Percentiles rank a stretch among this genome's conserved stretches.
Evolutionary conservation across 2,329 filamentous ascomycete species (phyloP).

Genomic region (Fusarium sterilihyphosum): DNA sequence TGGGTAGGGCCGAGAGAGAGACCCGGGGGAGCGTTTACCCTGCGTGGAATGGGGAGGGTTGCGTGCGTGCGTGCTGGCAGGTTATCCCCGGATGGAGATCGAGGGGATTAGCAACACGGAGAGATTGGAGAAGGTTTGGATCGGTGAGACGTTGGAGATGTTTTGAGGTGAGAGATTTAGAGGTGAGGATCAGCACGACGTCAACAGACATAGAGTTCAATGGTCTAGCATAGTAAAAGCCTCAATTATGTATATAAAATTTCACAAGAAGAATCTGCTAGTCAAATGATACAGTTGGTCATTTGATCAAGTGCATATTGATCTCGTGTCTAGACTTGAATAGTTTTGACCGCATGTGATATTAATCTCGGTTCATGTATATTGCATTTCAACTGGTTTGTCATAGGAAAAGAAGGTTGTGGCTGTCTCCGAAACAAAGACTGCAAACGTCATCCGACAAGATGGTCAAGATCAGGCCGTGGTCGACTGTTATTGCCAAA

Average conservation of each 20-base stretch:
- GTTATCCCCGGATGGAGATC: constrained; percentile 22
- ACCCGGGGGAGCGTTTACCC: constrained; percentile 8
- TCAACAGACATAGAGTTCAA: not conserved
- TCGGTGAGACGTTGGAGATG: not conserved
- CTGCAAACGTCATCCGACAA: constrained; percentile 13
- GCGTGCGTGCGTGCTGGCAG: not conserved
- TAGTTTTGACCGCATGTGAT: not conserved
- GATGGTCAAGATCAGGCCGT: constrained; percentile 8
- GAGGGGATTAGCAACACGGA: constrained; percentile 8
- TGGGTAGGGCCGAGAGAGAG: constrained; percentile 24
- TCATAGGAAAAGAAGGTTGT: not conserved
- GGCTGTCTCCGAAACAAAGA: not conserved
- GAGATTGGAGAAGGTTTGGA: constrained; percentile 6
- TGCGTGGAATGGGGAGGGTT: not conserved
- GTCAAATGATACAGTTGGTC: not conserved
- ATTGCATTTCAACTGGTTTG: not conserved
- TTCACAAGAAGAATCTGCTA: not conserved
- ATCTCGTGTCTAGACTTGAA: not conserved
- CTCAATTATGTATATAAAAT: not conserved
- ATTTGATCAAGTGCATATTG: constrained; percentile 1
- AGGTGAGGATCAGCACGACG: not conserved
- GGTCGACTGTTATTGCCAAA: constrained; percentile 9
- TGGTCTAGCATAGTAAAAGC: not conserved
- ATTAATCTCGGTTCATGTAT: constrained; percentile 20
- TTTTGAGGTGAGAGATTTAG: not conserved